Evolutionary conservation across 768 basidiomycete species (phyloP), one percentile per base, ranked within the genome.

Genomic region (Tephrocybe sp.): DNA sequence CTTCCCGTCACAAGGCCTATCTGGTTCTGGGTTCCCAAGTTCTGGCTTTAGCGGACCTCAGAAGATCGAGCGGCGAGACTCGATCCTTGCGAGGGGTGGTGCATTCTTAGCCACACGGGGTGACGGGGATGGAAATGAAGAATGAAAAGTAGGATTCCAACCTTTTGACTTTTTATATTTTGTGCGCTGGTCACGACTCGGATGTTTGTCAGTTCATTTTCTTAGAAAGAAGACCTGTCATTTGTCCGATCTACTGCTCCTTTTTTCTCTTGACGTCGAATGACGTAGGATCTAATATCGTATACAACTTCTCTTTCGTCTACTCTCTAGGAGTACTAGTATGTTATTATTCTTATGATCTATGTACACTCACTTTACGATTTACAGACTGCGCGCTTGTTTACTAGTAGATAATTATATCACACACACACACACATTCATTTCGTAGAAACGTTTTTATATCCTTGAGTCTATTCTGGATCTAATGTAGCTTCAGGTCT

Each of bases 31-130:
- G n/a, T 49, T 56, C 9, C 50, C 51, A 1, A 45, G 38, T 13
- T 9, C 49, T 2, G 49, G 57, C 18, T 49, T 57, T 19, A 49
- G 51, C 16, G 33, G 44, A 22, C n/a, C 41, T 3, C 39, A 36
- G 21, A 40, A 49, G 13, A 45, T 40, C 15, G 38, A 52, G 21
- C 38, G 56, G 38, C 31, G 53, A 15, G 36, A 57, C 38, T 50
- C 54, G 23, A 43, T 53, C 18, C 44, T 55, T 5, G 49, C 49
- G 2, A 50, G 31, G 40, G 54, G 57, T 22, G 58, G 58, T 30
- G 58, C 58, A 15, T 60, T 60, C 30, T 36, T 60, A 15, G 58
- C 58, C 11, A 57, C 48, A 10, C 47, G 58, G 3, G 58, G 58
- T 31, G 49, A 38, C 10, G 31, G 31, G 23, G 46, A 33, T 19